These are phyloP conservation scores for Magnaporthiopsis poae DNA, from an alignment of 2,329 filamentous ascomycete genomes.

Conservation along the genomic window DNA sequence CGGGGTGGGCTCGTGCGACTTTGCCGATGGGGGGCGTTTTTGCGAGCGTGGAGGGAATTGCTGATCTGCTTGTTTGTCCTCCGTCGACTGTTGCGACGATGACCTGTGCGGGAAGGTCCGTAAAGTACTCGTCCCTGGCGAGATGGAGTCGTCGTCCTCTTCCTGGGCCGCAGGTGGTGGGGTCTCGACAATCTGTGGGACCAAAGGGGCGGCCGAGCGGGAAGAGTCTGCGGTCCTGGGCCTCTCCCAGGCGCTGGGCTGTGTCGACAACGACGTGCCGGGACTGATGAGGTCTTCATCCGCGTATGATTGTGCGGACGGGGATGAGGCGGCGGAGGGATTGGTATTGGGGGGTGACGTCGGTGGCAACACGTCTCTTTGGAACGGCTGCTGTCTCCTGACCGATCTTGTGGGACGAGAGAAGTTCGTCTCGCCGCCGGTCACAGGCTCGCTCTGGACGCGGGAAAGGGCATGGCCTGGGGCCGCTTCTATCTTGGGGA, in stretches of 20 bases:
- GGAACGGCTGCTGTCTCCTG: slow-evolving; percentile 39
- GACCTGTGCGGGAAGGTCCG: slow-evolving; percentile 42
- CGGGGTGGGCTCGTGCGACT: slow-evolving; percentile 10
- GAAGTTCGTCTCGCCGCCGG: slow-evolving; percentile 44
- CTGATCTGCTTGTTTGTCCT: slow-evolving; percentile 14
- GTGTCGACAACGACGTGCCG: neutral
- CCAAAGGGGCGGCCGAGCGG: slow-evolving; percentile 14
- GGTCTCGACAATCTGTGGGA: slow-evolving; percentile 49
- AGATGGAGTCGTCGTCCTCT: slow-evolving; percentile 25
- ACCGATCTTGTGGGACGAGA: slow-evolving; percentile 47
- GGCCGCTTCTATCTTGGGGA: slow-evolving; percentile 33
- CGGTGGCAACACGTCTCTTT: slow-evolving; percentile 26
- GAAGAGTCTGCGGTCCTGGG: slow-evolving; percentile 19
- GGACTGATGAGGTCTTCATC: neutral
- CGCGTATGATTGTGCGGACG: neutral
- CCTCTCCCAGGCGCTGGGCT: slow-evolving; percentile 1
- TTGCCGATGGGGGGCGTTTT: slow-evolving; percentile 16
- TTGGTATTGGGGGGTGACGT: slow-evolving; percentile 12
- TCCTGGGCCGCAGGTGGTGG: slow-evolving; percentile 34
- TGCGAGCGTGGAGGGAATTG: slow-evolving; percentile 22
- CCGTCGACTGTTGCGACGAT: slow-evolving; percentile 37
- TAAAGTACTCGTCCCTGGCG: slow-evolving; percentile 16
- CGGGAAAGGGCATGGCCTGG: slow-evolving; percentile 45
- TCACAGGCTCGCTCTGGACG: slow-evolving; percentile 60
- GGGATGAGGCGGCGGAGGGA: slow-evolving; percentile 18